Base-by-base conservation (phyloP, 306 rosid genomes). In the Comarum palustre region DNA sequence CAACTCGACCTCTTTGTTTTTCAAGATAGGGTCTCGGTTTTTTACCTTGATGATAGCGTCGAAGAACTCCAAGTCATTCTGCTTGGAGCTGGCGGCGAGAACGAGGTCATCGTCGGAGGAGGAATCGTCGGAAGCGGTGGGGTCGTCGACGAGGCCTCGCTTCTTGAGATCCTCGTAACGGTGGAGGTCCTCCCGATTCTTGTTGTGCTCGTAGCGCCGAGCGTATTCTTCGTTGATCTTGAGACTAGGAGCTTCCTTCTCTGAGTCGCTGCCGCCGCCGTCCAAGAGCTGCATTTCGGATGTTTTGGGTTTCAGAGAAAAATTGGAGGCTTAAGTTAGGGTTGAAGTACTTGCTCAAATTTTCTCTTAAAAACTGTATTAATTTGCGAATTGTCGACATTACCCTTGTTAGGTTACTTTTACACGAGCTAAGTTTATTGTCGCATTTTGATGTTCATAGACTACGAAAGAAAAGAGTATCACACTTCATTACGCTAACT, bases 141-240 rank as follows among this genome's bases (percentile, higher is more conserved):
- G 67, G 29, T 82, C 86, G 41, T 74, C 75, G 63, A 89, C 54
- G 32, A 80, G 59, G 17, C 97, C 98, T 74, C 84, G 90, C 95
- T 86, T 89, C 85, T 88, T 85, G 14, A 91, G 73, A 77, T 89
- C 98, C 75, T 86, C 91, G 25, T 75, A 86, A 9, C 92, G 89
- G 7, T 94, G 96, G 64, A 94, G 96, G 51, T 79, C 96, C 84
- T 91, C 95, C 16, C 96, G 86, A 86, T 74, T 87, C 86, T 94
- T 94, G 81, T 94, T 94, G 87, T 94, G 86, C 78, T 86, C 85
- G 48, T 62, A 83, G 76, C 80, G 83, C 19, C 76, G 79, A 24
- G 90, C 90, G 73, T 67, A 86, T 8, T 73, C 87, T 63, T 36
- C 58, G 51, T 91, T 75, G 71, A 94, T 84, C 82, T 87, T 80